A percentile compares a stretch with the other conserved stretches of the same genome.
These are phyloP conservation scores for Erodium trifolium DNA, from an alignment of 441 rosid species.

Conservation along the genomic window DNA sequence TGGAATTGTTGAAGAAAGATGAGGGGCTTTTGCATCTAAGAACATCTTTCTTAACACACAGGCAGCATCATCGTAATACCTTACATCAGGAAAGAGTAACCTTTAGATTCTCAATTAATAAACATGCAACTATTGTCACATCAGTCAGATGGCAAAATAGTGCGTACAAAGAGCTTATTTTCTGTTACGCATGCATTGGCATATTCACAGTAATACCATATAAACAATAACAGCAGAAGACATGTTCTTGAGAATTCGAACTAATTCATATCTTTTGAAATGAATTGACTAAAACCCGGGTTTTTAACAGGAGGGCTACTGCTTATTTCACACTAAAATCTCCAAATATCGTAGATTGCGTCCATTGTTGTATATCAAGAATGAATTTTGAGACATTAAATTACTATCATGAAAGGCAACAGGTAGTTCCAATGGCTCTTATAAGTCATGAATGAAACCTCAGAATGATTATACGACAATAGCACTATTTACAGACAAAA, in stretches of 20 bases:
- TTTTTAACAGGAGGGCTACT: not conserved
- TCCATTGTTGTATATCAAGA: not conserved
- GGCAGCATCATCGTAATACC: constrained; percentile 99
- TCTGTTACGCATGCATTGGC: not conserved
- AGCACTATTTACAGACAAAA: not conserved
- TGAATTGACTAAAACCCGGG: not conserved
- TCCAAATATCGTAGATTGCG: not conserved
- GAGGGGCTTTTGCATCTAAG: constrained; percentile 99
- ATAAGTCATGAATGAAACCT: not conserved
- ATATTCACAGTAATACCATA: constrained; percentile 1
- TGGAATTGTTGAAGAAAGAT: constrained; percentile 86
- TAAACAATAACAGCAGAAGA: constrained; percentile 6
- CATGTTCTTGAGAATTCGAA: not conserved
- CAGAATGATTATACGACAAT: not conserved
- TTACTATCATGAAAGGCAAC: not conserved
- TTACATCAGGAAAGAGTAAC: constrained; percentile 26
- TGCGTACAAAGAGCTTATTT: not conserved
- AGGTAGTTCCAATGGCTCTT: not conserved
- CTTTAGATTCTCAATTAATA: constrained; percentile 8
- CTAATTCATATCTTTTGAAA: not conserved
- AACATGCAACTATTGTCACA: constrained; percentile 7
- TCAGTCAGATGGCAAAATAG: not conserved
- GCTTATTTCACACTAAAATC: constrained; percentile 3
- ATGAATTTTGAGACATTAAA: not conserved
- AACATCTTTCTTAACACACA: constrained; percentile 96